phyloP scores from a whole-genome alignment of 306 rosid species.

The Casuarina equisetifolia region DNA sequence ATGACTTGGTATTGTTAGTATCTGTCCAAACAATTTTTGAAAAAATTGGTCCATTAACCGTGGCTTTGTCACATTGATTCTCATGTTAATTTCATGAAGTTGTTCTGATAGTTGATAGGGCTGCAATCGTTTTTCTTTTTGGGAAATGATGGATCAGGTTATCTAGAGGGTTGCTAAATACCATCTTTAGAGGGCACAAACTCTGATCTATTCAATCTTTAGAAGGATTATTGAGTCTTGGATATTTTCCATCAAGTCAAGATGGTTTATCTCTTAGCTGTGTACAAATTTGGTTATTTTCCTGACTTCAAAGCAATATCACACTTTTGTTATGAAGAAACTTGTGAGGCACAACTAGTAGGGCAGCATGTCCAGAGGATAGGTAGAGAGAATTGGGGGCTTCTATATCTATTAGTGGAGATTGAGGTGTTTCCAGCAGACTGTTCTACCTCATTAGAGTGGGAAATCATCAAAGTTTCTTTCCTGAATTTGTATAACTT shows the following conservation, averaged over 20 bases:
- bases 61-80: neutral
- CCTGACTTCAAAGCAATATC: neutral
- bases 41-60: neutral
- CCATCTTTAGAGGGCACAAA: neutral
- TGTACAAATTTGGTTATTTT: neutral
- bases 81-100: neutral
- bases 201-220: neutral
- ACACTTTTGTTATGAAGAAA: neutral
- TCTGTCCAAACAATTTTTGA: neutral
- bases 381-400: neutral
- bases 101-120: neutral
- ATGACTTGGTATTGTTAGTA: neutral
- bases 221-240: neutral
- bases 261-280: neutral
- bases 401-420: too few relatives aligned
- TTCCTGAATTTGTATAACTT: too few relatives aligned
- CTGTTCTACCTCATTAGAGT: too few relatives aligned
- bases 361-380: neutral
- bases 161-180: neutral
- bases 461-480: too few relatives aligned
- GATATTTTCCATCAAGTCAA: neutral
- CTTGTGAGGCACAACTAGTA: too few relatives aligned
- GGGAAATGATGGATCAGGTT: neutral
- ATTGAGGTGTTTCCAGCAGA: too few relatives aligned
- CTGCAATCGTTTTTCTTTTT: neutral